phyloP scores from a whole-genome alignment of 2,329 filamentous ascomycete species.

The Diaporthe sp. region DNA sequence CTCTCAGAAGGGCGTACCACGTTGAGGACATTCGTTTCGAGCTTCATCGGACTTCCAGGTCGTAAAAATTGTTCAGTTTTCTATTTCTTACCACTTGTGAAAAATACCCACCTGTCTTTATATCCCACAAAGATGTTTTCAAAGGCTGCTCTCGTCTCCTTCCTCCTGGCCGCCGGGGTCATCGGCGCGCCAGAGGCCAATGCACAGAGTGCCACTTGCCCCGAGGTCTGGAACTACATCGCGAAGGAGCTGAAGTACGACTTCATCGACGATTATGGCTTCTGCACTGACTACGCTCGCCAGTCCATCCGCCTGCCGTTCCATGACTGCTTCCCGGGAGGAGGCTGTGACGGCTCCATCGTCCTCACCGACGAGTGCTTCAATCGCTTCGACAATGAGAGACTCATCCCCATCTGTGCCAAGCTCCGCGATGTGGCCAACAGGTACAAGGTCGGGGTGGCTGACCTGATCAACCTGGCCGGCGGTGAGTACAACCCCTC shows the following conservation, averaged over 20 bases:
- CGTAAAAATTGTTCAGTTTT: not conserved
- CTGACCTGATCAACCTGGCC: conserved; percentile 41
- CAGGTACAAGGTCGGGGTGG: conserved; percentile 27
- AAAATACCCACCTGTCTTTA: not conserved
- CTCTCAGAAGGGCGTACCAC: not conserved
- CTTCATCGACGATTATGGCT: conserved; percentile 34
- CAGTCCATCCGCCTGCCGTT: conserved; percentile 40
- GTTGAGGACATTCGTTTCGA: not conserved
- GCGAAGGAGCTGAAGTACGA: conserved; percentile 31
- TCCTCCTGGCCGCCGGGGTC: conserved; percentile 25
- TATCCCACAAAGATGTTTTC: not conserved
- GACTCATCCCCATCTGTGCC: conserved; percentile 32
- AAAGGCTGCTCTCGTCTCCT: conserved; percentile 5
- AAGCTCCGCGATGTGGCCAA: conserved; percentile 17
- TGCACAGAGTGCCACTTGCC: not conserved
- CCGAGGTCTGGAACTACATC: conserved; percentile 32
- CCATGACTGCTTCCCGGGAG: conserved; percentile 40
- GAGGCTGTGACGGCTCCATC: conserved; percentile 41
- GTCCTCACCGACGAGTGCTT: conserved; percentile 37
- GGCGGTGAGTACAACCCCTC: conserved; percentile 19
- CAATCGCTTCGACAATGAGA: conserved; percentile 22
- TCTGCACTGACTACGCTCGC: conserved; percentile 30
- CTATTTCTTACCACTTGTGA: not conserved
- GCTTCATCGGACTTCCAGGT: not conserved
- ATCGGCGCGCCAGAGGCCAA: not conserved